Base-by-base conservation (phyloP, 2,329 filamentous ascomycete species). In the Claviceps humidiphila region DNA sequence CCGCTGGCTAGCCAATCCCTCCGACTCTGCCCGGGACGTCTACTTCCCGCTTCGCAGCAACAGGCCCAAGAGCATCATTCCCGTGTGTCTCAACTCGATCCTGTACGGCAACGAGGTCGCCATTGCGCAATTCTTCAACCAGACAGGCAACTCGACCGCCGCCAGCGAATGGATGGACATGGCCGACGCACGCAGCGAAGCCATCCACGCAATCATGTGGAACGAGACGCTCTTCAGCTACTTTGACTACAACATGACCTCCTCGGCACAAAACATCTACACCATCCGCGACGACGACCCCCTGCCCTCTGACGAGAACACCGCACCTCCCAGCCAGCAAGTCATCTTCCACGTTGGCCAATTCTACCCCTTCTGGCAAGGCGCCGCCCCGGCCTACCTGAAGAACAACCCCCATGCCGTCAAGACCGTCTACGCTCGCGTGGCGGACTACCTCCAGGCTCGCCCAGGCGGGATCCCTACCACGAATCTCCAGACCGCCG, bases 341-440 rank as follows among this genome's bases (percentile, higher is more conserved):
- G 68, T 83, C 22, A 60, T 76, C 54, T 83, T 84, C 61, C 66
- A 76, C 53, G 64, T 77, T 8, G 75, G 75, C 0, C 81, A 85
- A 61, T 78, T 82, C 63, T 84, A 81, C 61, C 82, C 82, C 2
- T 85, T 85, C 71, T 85, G 82, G 81, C 77, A 78, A 1, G 81
- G 82, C 20, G 80, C 82, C 1, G 82, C 81, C 0, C 80, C 80
- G 0, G 60, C 63, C 0, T 66, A 72, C 54, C 70, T 85, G 56
- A 78, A 74, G 61, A 68, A 76, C 56, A 79, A 84, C 61, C 77
- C 82, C 0, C 68, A 73, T 20, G 77, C 80, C 3, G 72, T 85
- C 24, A 71, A 73, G 51, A 69, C 66, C 17, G 76, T 74, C 0
- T 85, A 73, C 58, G 61, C 68, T 16, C 77, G 77, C 44, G 72